phyloP scores from a whole-genome alignment of 2,329 filamentous ascomycete species.

The Ophiostoma himal-ulmi region DNA sequence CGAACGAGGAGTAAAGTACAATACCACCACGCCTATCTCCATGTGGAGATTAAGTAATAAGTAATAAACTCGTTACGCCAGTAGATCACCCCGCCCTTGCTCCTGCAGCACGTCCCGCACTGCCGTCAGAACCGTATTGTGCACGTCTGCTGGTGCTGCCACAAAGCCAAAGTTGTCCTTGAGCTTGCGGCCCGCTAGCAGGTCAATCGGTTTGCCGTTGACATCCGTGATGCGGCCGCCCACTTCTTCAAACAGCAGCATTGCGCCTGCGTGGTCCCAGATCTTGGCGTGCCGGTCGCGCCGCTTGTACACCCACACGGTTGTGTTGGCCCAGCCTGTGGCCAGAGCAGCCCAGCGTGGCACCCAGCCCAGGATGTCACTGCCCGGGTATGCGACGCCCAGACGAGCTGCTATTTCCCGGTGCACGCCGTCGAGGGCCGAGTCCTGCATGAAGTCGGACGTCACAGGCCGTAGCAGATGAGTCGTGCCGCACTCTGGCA shows the following conservation, averaged over 20 bases:
- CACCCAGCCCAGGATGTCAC: slow-evolving; percentile 53
- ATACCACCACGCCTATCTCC: background rate
- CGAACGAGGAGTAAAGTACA: background rate
- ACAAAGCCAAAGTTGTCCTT: slow-evolving; percentile 51
- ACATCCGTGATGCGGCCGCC: slow-evolving; percentile 53
- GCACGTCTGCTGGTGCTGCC: slow-evolving; percentile 43
- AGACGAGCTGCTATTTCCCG: slow-evolving; percentile 40
- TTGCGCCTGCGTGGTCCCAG: slow-evolving; percentile 57
- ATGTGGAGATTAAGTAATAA: no score
- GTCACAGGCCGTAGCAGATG: slow-evolving; percentile 41
- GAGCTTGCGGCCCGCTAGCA: slow-evolving; percentile 45
- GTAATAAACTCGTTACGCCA: slow-evolving; percentile 7
- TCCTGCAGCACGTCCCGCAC: slow-evolving; percentile 24
- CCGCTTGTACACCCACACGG: slow-evolving; percentile 51
- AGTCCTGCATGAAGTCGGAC: slow-evolving; percentile 43
- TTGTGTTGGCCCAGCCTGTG: slow-evolving; percentile 48
- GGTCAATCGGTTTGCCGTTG: slow-evolving; percentile 46
- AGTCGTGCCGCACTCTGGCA: background rate
- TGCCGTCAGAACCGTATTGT: slow-evolving; percentile 39
- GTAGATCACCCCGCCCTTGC: slow-evolving; percentile 22
- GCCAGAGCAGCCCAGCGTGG: slow-evolving; percentile 50
- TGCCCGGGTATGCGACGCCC: slow-evolving; percentile 41
- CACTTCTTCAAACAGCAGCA: slow-evolving; percentile 53
- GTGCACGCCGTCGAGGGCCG: slow-evolving; percentile 45
- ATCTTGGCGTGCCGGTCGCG: slow-evolving; percentile 47